These are phyloP conservation scores for Diatrype stigma DNA, from an alignment of 2,329 filamentous ascomycete genomes.

Conservation along the genomic window DNA sequence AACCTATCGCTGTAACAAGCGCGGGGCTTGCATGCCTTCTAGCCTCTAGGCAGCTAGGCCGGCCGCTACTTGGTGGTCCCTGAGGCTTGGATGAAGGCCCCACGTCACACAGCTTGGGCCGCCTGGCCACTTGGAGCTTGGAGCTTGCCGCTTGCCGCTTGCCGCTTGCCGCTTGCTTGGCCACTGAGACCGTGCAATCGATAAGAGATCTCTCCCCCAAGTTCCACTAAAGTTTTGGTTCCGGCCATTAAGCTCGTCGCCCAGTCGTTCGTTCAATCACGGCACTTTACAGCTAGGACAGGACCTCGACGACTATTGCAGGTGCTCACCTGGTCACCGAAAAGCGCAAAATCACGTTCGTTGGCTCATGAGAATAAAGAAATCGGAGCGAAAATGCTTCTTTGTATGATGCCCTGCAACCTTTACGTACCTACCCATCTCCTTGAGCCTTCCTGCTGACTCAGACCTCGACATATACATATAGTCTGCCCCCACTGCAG, in stretches of 20 bases:
- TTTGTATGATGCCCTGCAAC: conserved; percentile 48
- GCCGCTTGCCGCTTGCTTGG: no score
- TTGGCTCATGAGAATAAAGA: neutral
- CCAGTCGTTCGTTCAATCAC: neutral
- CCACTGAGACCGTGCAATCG: neutral
- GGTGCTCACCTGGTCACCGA: no score
- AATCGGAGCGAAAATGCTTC: conserved; percentile 42
- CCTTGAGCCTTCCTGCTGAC: conserved; percentile 4
- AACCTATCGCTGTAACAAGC: no score
- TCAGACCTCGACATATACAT: conserved; percentile 6
- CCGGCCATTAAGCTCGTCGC: neutral
- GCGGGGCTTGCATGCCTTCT: no score
- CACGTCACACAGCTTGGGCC: no score
- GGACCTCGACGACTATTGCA: no score
- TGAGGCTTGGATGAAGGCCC: no score
- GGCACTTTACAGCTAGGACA: no score
- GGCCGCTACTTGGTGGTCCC: no score
- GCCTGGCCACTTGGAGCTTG: no score
- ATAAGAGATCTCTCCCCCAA: neutral
- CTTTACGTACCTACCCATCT: neutral
- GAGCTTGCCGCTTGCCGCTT: no score
- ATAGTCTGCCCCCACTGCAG: conserved; percentile 78
- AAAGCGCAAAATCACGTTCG: neutral
- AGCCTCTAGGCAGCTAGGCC: no score
- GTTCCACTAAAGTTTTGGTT: conserved; percentile 7